Evolutionary conservation across 352 stramenopile species (phyloP).

Genomic region (Phytophthora pluvialis): DNA sequence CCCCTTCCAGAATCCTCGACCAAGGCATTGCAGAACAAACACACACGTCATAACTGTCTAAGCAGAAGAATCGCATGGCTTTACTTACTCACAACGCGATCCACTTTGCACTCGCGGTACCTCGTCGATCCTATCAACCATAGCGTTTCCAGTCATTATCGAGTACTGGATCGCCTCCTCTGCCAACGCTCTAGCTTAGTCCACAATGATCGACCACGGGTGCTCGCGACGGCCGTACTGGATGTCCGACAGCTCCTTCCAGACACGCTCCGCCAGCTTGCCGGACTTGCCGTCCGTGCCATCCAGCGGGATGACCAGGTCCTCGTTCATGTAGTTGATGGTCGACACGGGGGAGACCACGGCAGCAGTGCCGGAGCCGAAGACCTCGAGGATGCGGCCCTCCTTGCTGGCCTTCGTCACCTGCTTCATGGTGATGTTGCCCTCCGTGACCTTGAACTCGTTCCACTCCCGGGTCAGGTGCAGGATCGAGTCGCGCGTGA

Average conservation of each 20-base stretch:
- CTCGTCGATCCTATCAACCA: constrained; percentile 20
- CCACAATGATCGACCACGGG: constrained; percentile 59
- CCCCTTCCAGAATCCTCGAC: no score
- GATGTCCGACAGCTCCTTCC: constrained; percentile 92
- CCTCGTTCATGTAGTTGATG: constrained; percentile 95
- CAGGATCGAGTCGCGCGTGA: constrained; percentile 97
- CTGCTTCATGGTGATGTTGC: constrained; percentile 95
- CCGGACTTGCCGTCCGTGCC: constrained; percentile 85
- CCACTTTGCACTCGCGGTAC: not conserved
- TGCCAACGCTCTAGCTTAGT: constrained; percentile 33
- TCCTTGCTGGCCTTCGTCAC: constrained; percentile 92
- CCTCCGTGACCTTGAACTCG: constrained; percentile 95
- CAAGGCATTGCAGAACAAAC: not conserved
- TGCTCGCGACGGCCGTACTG: constrained; percentile 69
- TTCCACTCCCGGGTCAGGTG: constrained; percentile 91
- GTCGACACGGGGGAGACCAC: constrained; percentile 94
- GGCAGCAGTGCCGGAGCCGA: constrained; percentile 96
- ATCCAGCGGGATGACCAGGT: constrained; percentile 92
- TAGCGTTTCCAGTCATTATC: constrained; percentile 4
- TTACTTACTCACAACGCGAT: constrained; percentile 33
- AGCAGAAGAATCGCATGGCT: constrained; percentile 35
- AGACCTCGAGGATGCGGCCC: constrained; percentile 93
- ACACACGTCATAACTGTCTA: constrained; percentile 13
- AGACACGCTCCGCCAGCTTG: constrained; percentile 88
- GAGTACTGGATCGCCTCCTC: constrained; percentile 7